These are phyloP conservation scores for Fusarium oxysporum DNA, from an alignment of 2,329 filamentous ascomycete species.

Conservation along the genomic window DNA sequence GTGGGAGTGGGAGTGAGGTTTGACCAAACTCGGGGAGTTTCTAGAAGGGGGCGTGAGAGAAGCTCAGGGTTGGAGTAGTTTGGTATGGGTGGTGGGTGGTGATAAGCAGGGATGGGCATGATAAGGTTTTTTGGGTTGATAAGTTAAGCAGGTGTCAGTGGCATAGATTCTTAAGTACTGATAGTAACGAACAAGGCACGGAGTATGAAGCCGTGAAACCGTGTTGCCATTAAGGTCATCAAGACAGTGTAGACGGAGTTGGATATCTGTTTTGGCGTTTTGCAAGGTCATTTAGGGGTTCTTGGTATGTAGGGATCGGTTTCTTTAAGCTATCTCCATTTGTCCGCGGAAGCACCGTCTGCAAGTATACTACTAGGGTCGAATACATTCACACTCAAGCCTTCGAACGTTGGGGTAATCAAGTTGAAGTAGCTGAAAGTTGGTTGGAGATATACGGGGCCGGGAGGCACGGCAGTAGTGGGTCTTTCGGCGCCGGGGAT, in stretches of 20 bases:
- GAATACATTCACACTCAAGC: background rate
- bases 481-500: conserved; percentile 1
- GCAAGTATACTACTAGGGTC: background rate
- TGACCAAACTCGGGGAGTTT: background rate
- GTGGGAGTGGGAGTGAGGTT: conserved; percentile 12
- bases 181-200: conserved; percentile 5
- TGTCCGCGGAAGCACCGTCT: background rate
- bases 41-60: conserved; percentile 26
- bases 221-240: conserved; percentile 3
- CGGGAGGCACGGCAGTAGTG: conserved; percentile 4
- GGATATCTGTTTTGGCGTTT: conserved; percentile 4
- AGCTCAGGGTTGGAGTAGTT: conserved; percentile 7
- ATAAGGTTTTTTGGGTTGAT: conserved; percentile 29
- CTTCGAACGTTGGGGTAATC: background rate
- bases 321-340: conserved; percentile 13
- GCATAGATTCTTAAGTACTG: conserved; percentile 4
- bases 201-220: conserved; percentile 21
- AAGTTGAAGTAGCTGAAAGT: background rate
- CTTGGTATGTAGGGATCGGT: conserved; percentile 27
- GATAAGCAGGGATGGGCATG: conserved; percentile 28
- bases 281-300: background rate
- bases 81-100: background rate
- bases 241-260: background rate
- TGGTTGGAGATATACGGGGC: background rate
- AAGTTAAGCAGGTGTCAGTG: background rate